Evolutionary conservation across 495 filamentous ascomycete species (phyloP), one percentile per base, ranked within the genome.

Genomic region (Neurospora sp.): DNA sequence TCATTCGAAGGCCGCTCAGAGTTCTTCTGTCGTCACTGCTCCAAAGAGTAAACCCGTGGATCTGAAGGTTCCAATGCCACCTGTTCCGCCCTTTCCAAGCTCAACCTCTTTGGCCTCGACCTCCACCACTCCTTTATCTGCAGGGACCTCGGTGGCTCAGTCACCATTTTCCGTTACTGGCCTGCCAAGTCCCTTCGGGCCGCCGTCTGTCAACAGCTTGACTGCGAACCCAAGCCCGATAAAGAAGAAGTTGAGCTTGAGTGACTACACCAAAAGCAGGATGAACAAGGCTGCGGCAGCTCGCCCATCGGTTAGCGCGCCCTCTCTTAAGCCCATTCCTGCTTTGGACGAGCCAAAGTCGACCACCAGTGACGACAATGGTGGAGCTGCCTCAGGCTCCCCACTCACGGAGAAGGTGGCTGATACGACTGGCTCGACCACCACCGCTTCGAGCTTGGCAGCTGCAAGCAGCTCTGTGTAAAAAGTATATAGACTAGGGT

Each of bases 181-280:
- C 40, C 62, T 82, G 62, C 79, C 84, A 46, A 83, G 76, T 69
- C 77, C 84, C 10, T 85, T 88, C 73, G 80, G 83, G 14, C 79
- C 84, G 54, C 78, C 85, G 1, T 78, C 83, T 6, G 78, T 84
- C 40, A 86, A 85, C 70, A 83, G 83, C 5, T 76, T 81, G 11
- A 79, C 81, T 1, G 85, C 86, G 16, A 84, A 84, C 20, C 87
- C 90, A 4, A 91, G 87, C 71, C 91, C 91, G 9, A 81, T 87
- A 44, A 89, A 89, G 82, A 94, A 93, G 83, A 91, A 90, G 77
- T 76, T 94, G 44, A 94, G 90, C 75, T 78, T 93, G n/a, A 90
- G 90, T 79, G 91, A 93, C 77, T 94, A 93, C 73, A 87, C 82
- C 70, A 87, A 86, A 72, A 88, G 85, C 75, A 80, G 86, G 73